Conservation (phyloP, 2,329 filamentous ascomycete species). For the Simplicillium sp. region DNA sequence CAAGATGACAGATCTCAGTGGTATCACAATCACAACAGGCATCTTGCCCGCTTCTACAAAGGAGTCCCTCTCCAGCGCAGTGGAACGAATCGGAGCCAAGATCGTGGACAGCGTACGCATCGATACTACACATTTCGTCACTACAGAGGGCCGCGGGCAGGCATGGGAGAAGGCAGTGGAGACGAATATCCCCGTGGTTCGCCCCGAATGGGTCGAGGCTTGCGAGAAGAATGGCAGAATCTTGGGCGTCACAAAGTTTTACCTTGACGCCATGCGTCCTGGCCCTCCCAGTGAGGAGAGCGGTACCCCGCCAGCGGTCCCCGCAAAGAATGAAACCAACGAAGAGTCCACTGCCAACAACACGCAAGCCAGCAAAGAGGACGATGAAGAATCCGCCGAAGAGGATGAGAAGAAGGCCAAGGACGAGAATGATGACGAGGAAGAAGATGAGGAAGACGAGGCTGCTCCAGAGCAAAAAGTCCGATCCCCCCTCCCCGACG, state of each 20-base stretch:
- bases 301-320: constrained; percentile 12
- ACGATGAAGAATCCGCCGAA: constrained; percentile 13
- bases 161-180: constrained; percentile 95
- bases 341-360: constrained; percentile 18
- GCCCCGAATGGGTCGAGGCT: constrained; percentile 95
- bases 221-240: constrained; percentile 90
- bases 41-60: constrained; percentile 65
- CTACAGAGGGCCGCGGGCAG: constrained; percentile 80
- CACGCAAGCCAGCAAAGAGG: constrained; percentile 14
- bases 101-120: constrained; percentile 84
- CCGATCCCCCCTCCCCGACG: constrained; percentile 24
- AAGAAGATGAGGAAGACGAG: constrained; percentile 16
- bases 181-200: constrained; percentile 94
- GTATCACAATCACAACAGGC: constrained; percentile 82
- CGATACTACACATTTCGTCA: constrained; percentile 97
- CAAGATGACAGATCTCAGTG: constrained; percentile 96
- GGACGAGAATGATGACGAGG: constrained; percentile 7
- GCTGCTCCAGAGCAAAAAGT: constrained; percentile 26
- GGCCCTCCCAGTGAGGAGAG: constrained; percentile 28
- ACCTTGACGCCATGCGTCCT: constrained; percentile 67
- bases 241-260: constrained; percentile 90
- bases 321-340: constrained; percentile 24
- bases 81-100: constrained; percentile 87
- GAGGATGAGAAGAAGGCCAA: constrained; percentile 15
- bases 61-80: constrained; percentile 64